Conservation (phyloP, 148 eudicot species). For the Vaccinium macrocarpon region DNA sequence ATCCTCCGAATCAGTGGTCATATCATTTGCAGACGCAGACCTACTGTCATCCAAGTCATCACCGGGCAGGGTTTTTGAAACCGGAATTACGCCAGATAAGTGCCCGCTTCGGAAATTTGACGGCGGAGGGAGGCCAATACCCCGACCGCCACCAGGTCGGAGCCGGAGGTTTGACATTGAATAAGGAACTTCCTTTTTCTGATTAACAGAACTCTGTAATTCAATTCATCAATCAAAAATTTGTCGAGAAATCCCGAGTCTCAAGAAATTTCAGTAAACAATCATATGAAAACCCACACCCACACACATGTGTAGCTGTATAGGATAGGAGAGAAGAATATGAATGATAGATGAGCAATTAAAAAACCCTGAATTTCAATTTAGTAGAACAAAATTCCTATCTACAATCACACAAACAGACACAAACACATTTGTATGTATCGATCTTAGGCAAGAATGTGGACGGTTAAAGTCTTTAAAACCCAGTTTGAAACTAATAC, state of each 20-base stretch:
- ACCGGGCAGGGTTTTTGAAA: conserved; percentile 44
- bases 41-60: conserved; percentile 35
- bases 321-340: too few relatives aligned
- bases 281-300: not conserved
- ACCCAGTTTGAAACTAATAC: too few relatives aligned
- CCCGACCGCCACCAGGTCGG: conserved; percentile 33
- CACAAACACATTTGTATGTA: not conserved
- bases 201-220: conserved; percentile 50
- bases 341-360: too few relatives aligned
- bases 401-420: not conserved
- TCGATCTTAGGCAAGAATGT: too few relatives aligned
- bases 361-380: not conserved
- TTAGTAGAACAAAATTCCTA: not conserved
- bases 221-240: not conserved
- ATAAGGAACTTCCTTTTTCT: conserved; percentile 42
- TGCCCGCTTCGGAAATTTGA: conserved; percentile 65
- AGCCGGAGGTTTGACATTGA: conserved; percentile 40
- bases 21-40: conserved; percentile 54
- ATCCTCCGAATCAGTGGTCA: conserved; percentile 60
- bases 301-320: not conserved
- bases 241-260: not conserved
- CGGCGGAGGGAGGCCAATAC: conserved; percentile 66
- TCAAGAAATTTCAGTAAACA: not conserved
- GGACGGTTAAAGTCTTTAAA: too few relatives aligned
- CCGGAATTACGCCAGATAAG: conserved; percentile 54